These are phyloP conservation scores for Penicillium turbatum DNA, from an alignment of 495 filamentous ascomycete genomes.

Conservation along the genomic window DNA sequence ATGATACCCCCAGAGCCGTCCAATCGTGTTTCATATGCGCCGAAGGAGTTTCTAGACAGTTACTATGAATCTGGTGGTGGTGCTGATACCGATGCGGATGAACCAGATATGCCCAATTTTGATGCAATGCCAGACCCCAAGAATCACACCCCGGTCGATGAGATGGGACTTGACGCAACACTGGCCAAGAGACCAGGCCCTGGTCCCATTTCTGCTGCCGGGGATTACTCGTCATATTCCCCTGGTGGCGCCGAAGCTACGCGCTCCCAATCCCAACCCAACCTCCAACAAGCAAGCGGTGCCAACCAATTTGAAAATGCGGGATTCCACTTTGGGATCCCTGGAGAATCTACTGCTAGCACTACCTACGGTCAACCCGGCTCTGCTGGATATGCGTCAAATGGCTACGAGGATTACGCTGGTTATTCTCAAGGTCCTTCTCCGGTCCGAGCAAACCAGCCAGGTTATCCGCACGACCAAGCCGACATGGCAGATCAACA, in stretches of 20 bases:
- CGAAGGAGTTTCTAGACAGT: slow-evolving; percentile 38
- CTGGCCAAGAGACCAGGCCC: slow-evolving; percentile 18
- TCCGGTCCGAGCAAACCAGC: slow-evolving; percentile 23
- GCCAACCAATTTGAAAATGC: slow-evolving; percentile 51
- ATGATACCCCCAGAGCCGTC: slow-evolving; percentile 16
- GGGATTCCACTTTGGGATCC: slow-evolving; percentile 66
- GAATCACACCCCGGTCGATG: slow-evolving; percentile 42
- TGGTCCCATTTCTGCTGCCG: slow-evolving; percentile 17
- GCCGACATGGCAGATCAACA: slow-evolving; percentile 27
- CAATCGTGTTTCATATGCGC: slow-evolving; percentile 26
- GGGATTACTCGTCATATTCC: slow-evolving; percentile 35
- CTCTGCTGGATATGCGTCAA: slow-evolving; percentile 10
- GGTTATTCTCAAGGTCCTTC: slow-evolving; percentile 20
- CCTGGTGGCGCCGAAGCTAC: slow-evolving; percentile 34
- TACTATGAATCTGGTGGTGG: slow-evolving; percentile 31
- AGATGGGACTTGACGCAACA: slow-evolving; percentile 43
- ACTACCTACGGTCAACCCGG: slow-evolving; percentile 42
- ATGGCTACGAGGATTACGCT: slow-evolving; percentile 7
- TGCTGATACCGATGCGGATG: slow-evolving; percentile 21
- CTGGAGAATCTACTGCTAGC: slow-evolving; percentile 52
- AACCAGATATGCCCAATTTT: slow-evolving; percentile 68
- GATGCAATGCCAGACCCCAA: slow-evolving; percentile 53
- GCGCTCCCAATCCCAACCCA: slow-evolving; percentile 63
- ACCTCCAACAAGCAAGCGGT: slow-evolving; percentile 48
- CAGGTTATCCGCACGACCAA: slow-evolving; percentile 17